These are phyloP conservation scores for Acanthamoeba royreba DNA, from an alignment of 208 protist genomes.

Conservation along the genomic window DNA sequence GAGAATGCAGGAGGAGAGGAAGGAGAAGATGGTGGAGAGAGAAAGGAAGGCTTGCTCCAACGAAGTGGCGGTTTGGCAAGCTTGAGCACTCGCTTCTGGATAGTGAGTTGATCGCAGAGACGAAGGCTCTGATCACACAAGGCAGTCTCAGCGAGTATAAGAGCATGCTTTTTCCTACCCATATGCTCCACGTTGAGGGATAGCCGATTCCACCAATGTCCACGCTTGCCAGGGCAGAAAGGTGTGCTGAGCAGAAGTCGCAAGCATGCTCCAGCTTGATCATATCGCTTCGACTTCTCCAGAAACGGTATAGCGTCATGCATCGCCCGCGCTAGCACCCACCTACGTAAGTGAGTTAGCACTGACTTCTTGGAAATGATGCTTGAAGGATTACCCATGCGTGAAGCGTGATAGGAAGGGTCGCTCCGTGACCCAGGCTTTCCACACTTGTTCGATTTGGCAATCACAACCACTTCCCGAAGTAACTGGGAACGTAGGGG, in stretches of 20 bases:
- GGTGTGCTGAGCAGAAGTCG: neutral
- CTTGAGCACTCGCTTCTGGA: neutral
- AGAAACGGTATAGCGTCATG: neutral
- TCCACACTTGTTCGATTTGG: neutral
- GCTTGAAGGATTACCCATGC: neutral
- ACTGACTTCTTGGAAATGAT: too few species aligned
- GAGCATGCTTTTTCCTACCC: neutral
- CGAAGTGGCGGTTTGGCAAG: neutral
- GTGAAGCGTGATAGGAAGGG: neutral
- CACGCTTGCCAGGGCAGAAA: neutral
- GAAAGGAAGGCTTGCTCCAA: neutral
- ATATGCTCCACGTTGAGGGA: neutral
- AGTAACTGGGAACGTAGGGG: too few species aligned
- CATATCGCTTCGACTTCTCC: neutral
- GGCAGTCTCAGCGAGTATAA: neutral
- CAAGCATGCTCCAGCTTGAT: neutral
- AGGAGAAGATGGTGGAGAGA: neutral
- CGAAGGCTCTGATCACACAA: neutral
- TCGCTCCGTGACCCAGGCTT: neutral
- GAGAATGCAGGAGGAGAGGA: neutral
- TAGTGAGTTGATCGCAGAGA: neutral
- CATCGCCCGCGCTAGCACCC: neutral
- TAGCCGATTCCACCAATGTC: neutral
- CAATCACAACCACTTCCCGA: too few species aligned
- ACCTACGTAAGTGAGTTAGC: too few species aligned